A percentile compares a stretch with the other conserved stretches of the same genome.
Evolutionary conservation across 306 rosid genomes (phyloP).

Genomic region (Begonia loranthoides): DNA sequence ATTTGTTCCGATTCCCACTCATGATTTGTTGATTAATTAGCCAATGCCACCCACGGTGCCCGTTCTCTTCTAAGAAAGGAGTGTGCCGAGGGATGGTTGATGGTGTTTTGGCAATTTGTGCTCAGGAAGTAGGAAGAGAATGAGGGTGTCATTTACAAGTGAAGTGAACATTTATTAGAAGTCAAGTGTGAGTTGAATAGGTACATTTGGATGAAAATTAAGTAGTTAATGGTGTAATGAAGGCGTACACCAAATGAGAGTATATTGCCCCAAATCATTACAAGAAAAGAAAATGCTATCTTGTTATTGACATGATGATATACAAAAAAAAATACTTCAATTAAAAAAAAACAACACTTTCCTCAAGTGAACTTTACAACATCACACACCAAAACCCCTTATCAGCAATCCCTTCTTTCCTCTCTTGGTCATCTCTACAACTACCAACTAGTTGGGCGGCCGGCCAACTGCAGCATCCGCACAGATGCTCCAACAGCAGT

Average conservation of each 20-base stretch:
- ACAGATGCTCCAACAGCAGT: slow-evolving; percentile 28
- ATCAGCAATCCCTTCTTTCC: slow-evolving; percentile 14
- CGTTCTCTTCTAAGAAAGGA: too few species aligned
- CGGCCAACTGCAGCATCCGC: slow-evolving; percentile 23
- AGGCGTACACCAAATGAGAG: not conserved
- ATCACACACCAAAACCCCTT: slow-evolving; percentile 4
- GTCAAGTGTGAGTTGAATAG: too few species aligned
- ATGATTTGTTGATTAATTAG: not conserved
- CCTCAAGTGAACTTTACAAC: not conserved
- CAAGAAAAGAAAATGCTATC: not conserved
- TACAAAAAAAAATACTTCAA: too few species aligned
- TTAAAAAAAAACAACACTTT: not conserved
- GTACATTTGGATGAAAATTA: too few species aligned
- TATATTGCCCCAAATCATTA: slow-evolving; percentile 10
- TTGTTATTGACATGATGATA: slow-evolving; percentile 15
- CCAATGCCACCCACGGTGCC: too few species aligned
- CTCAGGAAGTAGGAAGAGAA: too few species aligned
- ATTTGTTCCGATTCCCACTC: slow-evolving; percentile 14
- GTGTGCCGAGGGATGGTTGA: too few species aligned
- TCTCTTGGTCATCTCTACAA: slow-evolving; percentile 12
- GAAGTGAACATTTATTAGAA: too few species aligned
- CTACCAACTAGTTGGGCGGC: slow-evolving; percentile 11
- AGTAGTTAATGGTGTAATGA: not conserved
- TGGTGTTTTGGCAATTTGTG: too few species aligned
- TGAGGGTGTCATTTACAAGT: too few species aligned